phyloP scores from a whole-genome alignment of 2,329 filamentous ascomycete genomes.

The Dissoconium aciculare region DNA sequence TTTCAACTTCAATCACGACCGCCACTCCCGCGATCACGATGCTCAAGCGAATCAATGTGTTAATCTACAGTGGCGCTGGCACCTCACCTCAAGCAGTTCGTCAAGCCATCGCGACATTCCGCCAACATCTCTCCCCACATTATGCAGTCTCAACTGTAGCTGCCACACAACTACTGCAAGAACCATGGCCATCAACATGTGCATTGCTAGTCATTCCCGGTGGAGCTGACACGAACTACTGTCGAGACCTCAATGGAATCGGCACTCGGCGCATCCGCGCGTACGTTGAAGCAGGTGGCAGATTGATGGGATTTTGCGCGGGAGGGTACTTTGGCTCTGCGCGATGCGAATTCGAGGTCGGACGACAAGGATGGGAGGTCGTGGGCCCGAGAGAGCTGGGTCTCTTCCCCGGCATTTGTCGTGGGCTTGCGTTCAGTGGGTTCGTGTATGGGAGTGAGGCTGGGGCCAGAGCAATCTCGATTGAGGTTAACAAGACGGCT shows the following conservation, averaged over 20 bases:
- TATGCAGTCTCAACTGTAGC: slow-evolving; percentile 85
- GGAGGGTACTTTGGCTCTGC: slow-evolving; percentile 80
- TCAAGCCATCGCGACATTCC: slow-evolving; percentile 75
- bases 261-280: slow-evolving; percentile 64
- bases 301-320: slow-evolving; percentile 83
- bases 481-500: slow-evolving; percentile 48
- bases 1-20: too few relatives aligned
- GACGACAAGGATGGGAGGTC: slow-evolving; percentile 67
- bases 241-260: slow-evolving; percentile 47
- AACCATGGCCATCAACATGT: slow-evolving; percentile 80
- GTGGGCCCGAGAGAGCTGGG: slow-evolving; percentile 68
- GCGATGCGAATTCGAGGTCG: slow-evolving; percentile 83
- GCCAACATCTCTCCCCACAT: slow-evolving; percentile 70
- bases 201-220: slow-evolving; percentile 84
- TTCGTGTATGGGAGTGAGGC: slow-evolving; percentile 83
- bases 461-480: slow-evolving; percentile 57
- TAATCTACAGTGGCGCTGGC: slow-evolving; percentile 82
- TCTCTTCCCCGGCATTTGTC: slow-evolving; percentile 77
- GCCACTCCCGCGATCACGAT: too few relatives aligned
- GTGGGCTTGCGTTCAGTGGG: slow-evolving; percentile 73
- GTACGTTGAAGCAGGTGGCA: slow-evolving; percentile 72
- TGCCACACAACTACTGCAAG: slow-evolving; percentile 64
- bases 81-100: slow-evolving; percentile 77
- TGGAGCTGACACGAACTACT: slow-evolving; percentile 87
- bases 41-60: slow-evolving; percentile 68